These are phyloP conservation scores for Nothopassalora personata DNA, from an alignment of 2,329 filamentous ascomycete genomes.

Conservation along the genomic window DNA sequence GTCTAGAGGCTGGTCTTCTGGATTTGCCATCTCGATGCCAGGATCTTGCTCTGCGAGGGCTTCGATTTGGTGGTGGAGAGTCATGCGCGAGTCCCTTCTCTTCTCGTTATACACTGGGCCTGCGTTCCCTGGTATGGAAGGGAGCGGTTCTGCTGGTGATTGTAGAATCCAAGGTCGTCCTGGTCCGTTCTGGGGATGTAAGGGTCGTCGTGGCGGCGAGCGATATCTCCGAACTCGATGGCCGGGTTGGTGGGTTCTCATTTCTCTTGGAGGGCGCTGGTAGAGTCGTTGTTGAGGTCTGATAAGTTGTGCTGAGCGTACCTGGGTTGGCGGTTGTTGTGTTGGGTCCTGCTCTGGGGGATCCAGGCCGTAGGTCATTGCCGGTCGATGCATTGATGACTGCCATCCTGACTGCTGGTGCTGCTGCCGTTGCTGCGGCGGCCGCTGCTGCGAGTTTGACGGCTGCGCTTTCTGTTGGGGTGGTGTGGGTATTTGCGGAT, in stretches of 20 bases:
- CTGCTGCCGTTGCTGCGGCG: background rate
- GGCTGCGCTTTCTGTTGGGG: background rate
- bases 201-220: background rate
- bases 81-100: background rate
- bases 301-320: background rate
- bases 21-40: background rate
- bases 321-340: background rate
- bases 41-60: background rate
- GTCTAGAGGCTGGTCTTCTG: background rate
- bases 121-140: background rate
- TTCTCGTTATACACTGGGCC: background rate
- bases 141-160: background rate
- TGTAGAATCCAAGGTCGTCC: background rate
- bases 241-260: background rate
- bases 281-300: background rate
- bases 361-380: too few species aligned
- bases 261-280: background rate
- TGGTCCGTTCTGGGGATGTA: background rate
- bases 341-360: too few species aligned
- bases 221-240: background rate
- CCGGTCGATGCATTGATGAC: too few species aligned
- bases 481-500: background rate
- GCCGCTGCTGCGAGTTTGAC: background rate
- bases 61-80: background rate
- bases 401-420: background rate